Percentiles rank a stretch among this genome's conserved stretches.
Evolutionary conservation across 805 yeast species (phyloP).

Genomic region (Dipodascus geniculatus): DNA sequence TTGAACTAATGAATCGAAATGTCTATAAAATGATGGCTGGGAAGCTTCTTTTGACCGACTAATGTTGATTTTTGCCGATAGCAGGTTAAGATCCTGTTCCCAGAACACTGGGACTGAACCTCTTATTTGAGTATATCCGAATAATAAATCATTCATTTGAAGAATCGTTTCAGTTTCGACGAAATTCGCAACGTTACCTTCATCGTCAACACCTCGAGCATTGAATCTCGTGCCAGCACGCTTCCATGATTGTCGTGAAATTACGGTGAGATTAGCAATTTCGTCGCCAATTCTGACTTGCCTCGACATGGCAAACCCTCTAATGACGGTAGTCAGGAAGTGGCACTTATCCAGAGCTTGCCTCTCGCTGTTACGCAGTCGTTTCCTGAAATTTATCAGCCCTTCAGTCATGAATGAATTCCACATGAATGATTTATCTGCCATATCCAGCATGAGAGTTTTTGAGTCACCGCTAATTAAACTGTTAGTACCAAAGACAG

Average conservation of each 20-base stretch:
- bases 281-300: constrained; percentile 29
- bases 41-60: constrained; percentile 89
- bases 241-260: constrained; percentile 93
- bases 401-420: constrained; percentile 83
- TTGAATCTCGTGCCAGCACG: constrained; percentile 95
- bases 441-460: constrained; percentile 29
- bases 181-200: constrained; percentile 89
- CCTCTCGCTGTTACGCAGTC: constrained; percentile 50
- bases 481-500: constrained; percentile 25
- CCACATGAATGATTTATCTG: constrained; percentile 92
- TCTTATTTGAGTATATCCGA: constrained; percentile 78
- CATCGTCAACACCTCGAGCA: constrained; percentile 92
- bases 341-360: constrained; percentile 58
- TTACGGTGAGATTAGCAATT: constrained; percentile 51
- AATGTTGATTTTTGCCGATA: constrained; percentile 82
- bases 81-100: constrained; percentile 91
- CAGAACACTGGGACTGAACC: constrained; percentile 95
- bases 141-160: constrained; percentile 41
- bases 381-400: constrained; percentile 59
- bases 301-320: constrained; percentile 86
- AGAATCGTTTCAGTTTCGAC: constrained; percentile 85
- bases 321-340: constrained; percentile 79
- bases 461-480: constrained; percentile 1
- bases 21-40: constrained; percentile 77
- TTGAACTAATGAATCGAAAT: constrained; percentile 55